These are phyloP conservation scores for Pythium utonaiense DNA, from an alignment of 352 stramenopile species.

Conservation along the genomic window DNA sequence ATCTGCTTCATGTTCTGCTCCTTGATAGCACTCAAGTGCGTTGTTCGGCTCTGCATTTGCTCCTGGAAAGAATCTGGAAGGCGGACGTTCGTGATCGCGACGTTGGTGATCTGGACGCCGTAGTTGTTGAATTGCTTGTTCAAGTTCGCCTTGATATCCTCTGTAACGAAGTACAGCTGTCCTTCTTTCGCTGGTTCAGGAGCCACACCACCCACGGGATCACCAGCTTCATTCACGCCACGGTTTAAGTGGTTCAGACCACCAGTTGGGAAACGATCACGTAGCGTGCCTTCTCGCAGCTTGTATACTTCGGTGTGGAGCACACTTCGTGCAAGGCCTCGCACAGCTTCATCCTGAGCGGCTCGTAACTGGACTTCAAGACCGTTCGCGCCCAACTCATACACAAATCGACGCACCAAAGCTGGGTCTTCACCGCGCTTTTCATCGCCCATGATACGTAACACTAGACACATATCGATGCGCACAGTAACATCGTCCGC, in stretches of 20 bases:
- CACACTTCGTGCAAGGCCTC: slow-evolving; percentile 76
- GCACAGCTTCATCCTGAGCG: slow-evolving; percentile 80
- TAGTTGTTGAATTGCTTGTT: slow-evolving; percentile 75
- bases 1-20: slow-evolving; percentile 82
- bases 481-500: slow-evolving; percentile 83
- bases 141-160: slow-evolving; percentile 62
- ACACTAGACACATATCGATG: slow-evolving; percentile 87
- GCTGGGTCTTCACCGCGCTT: slow-evolving; percentile 77
- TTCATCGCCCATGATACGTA: slow-evolving; percentile 87
- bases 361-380: slow-evolving; percentile 83
- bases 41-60: slow-evolving; percentile 67
- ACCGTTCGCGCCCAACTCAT: slow-evolving; percentile 79
- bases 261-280: slow-evolving; percentile 59
- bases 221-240: slow-evolving; percentile 15
- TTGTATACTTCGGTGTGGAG: slow-evolving; percentile 88
- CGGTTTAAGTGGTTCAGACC: slow-evolving; percentile 27
- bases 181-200: slow-evolving; percentile 10
- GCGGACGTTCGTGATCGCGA: slow-evolving; percentile 65
- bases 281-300: slow-evolving; percentile 69
- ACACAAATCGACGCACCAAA: slow-evolving; percentile 86
- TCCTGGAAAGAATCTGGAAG: slow-evolving; percentile 56
- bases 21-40: slow-evolving; percentile 61
- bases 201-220: slow-evolving; percentile 12
- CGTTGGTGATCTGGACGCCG: slow-evolving; percentile 63
- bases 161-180: slow-evolving; percentile 47